Conservation (phyloP, 441 rosid genomes). For the Codiaeum variegatum region DNA sequence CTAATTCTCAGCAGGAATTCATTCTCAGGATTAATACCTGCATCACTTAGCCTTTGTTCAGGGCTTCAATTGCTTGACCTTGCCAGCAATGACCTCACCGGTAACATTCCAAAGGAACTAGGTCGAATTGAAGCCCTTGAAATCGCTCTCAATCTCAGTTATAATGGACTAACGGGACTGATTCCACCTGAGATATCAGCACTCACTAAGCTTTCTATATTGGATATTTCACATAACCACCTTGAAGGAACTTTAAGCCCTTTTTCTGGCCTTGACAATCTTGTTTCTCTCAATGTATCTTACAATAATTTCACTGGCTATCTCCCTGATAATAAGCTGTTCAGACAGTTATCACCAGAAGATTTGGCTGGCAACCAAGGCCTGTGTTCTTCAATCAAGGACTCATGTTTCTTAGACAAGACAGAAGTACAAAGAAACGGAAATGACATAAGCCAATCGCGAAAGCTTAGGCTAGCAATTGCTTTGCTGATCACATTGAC, state of each 20-base stretch:
- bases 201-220: constrained; percentile 71
- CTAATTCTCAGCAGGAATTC: constrained; percentile 60
- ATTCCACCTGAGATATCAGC: constrained; percentile 73
- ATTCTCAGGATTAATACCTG: constrained; percentile 72
- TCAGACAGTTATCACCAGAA: constrained; percentile 53
- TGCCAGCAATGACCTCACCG: constrained; percentile 67
- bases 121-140: constrained; percentile 72
- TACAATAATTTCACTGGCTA: constrained; percentile 78
- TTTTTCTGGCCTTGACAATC: constrained; percentile 64
- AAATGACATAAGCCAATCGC: constrained; percentile 32
- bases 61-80: constrained; percentile 92
- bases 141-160: constrained; percentile 85
- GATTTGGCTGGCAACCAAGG: constrained; percentile 64
- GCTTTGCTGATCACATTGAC: constrained; percentile 66
- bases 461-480: constrained; percentile 63
- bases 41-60: constrained; percentile 63
- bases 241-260: constrained; percentile 63
- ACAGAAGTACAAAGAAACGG: constrained; percentile 32
- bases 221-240: constrained; percentile 82
- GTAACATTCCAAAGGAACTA: constrained; percentile 71
- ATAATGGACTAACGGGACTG: constrained; percentile 68
- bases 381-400: constrained; percentile 62
- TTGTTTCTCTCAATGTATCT: constrained; percentile 80
- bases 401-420: constrained; percentile 55
- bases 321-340: constrained; percentile 86